Conservation (phyloP, 495 filamentous ascomycete genomes). For the Cercophora samala region DNA sequence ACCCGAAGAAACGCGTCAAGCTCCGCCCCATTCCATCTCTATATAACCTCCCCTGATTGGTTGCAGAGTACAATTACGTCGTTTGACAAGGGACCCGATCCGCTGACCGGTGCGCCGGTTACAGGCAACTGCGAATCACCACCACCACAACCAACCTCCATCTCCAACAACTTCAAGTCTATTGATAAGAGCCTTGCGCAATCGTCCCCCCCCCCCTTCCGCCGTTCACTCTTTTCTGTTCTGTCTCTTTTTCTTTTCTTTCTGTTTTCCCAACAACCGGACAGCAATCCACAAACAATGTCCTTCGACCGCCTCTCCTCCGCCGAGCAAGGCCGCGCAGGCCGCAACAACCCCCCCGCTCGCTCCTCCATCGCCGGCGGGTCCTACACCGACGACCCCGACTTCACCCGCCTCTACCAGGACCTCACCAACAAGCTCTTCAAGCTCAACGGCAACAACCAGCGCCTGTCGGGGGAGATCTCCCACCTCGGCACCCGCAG, state of each 20-base stretch:
- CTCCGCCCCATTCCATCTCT: not conserved
- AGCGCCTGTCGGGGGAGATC: constrained; percentile 74
- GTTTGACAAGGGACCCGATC: not conserved
- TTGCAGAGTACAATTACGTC: not conserved
- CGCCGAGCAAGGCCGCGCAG: constrained; percentile 62
- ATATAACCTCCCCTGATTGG: not conserved
- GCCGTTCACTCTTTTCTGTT: not conserved
- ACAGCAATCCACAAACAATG: constrained; percentile 59
- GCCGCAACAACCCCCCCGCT: constrained; percentile 22
- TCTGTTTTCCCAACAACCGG: not conserved
- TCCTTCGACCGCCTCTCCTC: constrained; percentile 84
- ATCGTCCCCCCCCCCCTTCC: not conserved
- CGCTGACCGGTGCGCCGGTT: not conserved
- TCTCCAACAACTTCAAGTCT: not conserved
- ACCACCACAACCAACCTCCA: not conserved
- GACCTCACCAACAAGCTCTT: constrained; percentile 82
- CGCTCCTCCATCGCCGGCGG: constrained; percentile 25
- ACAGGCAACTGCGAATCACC: constrained; percentile 1
- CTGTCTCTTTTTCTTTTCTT: not conserved
- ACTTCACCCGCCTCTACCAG: constrained; percentile 79
- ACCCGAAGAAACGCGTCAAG: not conserved
- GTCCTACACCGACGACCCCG: constrained; percentile 89
- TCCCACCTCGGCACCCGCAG: constrained; percentile 80
- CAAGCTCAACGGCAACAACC: constrained; percentile 79
- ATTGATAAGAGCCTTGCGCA: not conserved